Percentiles rank a stretch among this genome's conserved stretches.
Evolutionary conservation across 345 rosid species (phyloP).

Genomic region (Noccaea bulbosa): DNA sequence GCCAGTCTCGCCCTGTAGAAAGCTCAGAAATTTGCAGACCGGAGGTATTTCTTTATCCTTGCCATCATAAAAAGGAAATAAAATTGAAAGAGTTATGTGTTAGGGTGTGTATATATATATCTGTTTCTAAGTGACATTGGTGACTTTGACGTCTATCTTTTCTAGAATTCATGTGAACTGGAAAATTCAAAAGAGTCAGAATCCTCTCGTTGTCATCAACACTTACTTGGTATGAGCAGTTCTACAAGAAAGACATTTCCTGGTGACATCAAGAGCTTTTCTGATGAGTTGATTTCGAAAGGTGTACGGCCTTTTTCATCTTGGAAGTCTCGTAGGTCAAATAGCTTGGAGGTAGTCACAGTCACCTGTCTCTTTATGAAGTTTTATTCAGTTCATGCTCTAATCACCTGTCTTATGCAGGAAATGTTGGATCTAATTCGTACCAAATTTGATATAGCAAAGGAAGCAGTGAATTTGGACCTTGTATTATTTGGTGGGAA

Average conservation of each 20-base stretch:
- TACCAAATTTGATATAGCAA: slow-evolving; percentile 87
- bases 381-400: slow-evolving; percentile 24
- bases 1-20: slow-evolving; percentile 47
- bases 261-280: slow-evolving; percentile 89
- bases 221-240: slow-evolving; percentile 81
- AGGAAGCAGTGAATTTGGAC: slow-evolving; percentile 93
- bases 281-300: slow-evolving; percentile 91
- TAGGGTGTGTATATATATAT: slow-evolving; percentile 7
- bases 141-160: slow-evolving; percentile 37
- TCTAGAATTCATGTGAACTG: slow-evolving; percentile 55
- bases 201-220: slow-evolving; percentile 90
- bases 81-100: background rate
- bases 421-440: slow-evolving; percentile 70
- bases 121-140: slow-evolving; percentile 17
- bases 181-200: slow-evolving; percentile 78
- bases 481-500: slow-evolving; percentile 74
- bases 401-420: slow-evolving; percentile 51
- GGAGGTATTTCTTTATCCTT: slow-evolving; percentile 57
- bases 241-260: slow-evolving; percentile 87
- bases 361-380: slow-evolving; percentile 5
- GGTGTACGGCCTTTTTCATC: slow-evolving; percentile 89
- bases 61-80: background rate
- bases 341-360: slow-evolving; percentile 69
- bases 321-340: slow-evolving; percentile 75
- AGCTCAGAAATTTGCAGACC: slow-evolving; percentile 67